Base-by-base conservation (phyloP, 2,329 filamentous ascomycete genomes). In the Aureobasidium sp. region DNA sequence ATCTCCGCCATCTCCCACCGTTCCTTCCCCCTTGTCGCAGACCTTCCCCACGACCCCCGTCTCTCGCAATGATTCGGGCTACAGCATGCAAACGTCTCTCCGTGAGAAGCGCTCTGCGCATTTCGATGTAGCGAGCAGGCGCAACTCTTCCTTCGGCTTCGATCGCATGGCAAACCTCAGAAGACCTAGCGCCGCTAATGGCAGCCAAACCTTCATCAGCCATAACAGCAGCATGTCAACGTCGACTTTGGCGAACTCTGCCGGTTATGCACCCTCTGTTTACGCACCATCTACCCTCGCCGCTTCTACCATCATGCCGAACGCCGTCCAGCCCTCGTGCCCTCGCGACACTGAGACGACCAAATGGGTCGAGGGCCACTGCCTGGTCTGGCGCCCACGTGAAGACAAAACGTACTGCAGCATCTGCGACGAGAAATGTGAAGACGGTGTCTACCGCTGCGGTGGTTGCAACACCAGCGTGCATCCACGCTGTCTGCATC, bases 41-140 rank as follows among this genome's bases (percentile, higher is more conserved):
- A 85, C 84, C 67, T 96, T 96, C 71, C 88, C 89, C 3, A 82
- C 83, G 3, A 93, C 90, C 3, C 88, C 90, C 0, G 84, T 89
- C n/a, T 96, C 91, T 6, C 84, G 91, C 17, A 95, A 88, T 69
- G 94, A 99, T 71, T 97, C 93, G 5, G 93, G 91, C 1, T 95
- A 94, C 73, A 89, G 90, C 39, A 79, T 96, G 61, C 87, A 92
- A 65, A 85, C 89, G 19, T 96, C 90, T 5, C 79, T 99, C 62
- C 86, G 91, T 35, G 94, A 97, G 76, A 99, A 97, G 78, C 85
- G 93, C 57, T 97, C 94, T 3, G 92, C 90, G 1, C 91, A 97
- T 72, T 96, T 97, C 67, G 89, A 94, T 69, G 85, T 88, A 62
- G 75, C 79, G 66, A 40, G 22, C 57, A 85, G 92, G 63, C 85